Conservation (phyloP, 805 yeast species). For the Candida andamanensis region DNA sequence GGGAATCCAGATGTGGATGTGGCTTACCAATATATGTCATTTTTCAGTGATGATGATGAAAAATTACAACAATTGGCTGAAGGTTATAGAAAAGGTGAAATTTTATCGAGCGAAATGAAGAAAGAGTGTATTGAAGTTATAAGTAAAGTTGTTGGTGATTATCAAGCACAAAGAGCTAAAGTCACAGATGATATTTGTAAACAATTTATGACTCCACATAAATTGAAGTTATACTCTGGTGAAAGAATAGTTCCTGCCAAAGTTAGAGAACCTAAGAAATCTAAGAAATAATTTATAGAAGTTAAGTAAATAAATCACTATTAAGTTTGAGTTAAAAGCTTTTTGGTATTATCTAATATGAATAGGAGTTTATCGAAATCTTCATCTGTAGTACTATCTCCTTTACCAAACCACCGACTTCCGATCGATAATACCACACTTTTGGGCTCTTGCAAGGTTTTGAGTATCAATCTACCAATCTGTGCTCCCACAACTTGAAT, state of each 20-base stretch:
- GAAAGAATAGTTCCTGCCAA: slow-evolving; percentile 72
- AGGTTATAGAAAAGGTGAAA: slow-evolving; percentile 71
- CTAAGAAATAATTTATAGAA: slow-evolving; percentile 3
- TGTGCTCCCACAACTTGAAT: slow-evolving; percentile 46
- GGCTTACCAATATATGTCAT: slow-evolving; percentile 86
- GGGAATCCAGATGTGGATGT: slow-evolving; percentile 96
- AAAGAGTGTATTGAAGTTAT: slow-evolving; percentile 74
- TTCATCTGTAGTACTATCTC: slow-evolving; percentile 19
- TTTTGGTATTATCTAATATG: slow-evolving; percentile 28
- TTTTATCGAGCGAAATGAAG: slow-evolving; percentile 92
- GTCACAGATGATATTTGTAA: slow-evolving; percentile 60
- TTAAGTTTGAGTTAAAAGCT: slow-evolving; percentile 5
- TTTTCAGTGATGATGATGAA: slow-evolving; percentile 86
- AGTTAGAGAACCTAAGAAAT: slow-evolving; percentile 38
- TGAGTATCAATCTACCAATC: slow-evolving; percentile 38
- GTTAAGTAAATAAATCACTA: not conserved
- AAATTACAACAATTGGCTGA: slow-evolving; percentile 58
- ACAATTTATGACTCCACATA: slow-evolving; percentile 79
- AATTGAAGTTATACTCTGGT: slow-evolving; percentile 66
- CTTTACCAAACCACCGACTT: slow-evolving; percentile 42
- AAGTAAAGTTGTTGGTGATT: slow-evolving; percentile 71
- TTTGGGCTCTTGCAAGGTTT: slow-evolving; percentile 26
- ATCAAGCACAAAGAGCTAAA: slow-evolving; percentile 72
- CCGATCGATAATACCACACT: slow-evolving; percentile 42
- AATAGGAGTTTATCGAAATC: slow-evolving; percentile 46